Conservation (phyloP, 495 filamentous ascomycete species). For the Saxophila tyrrhenica region DNA sequence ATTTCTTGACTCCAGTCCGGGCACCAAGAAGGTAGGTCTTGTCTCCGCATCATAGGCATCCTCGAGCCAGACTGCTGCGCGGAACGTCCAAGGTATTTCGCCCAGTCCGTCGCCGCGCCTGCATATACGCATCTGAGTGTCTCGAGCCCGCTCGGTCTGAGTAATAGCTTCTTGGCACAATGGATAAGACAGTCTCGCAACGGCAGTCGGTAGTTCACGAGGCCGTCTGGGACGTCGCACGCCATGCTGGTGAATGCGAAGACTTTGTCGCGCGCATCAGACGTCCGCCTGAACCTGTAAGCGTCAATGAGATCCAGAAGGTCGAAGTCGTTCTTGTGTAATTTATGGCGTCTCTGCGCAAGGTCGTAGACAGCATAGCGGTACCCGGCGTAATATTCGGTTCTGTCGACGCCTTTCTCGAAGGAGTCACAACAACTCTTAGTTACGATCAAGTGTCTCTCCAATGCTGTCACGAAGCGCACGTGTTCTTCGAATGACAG, state of each 20-base stretch:
- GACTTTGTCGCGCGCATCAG: background rate
- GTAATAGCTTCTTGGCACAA: background rate
- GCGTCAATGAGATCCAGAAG: background rate
- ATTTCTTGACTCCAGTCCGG: background rate
- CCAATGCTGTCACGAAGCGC: background rate
- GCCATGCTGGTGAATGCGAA: background rate
- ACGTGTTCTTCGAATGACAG: background rate
- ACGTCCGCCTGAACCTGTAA: background rate
- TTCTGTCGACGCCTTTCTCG: background rate
- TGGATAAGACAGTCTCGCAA: background rate
- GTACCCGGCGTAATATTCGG: background rate
- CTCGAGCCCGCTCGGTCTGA: background rate
- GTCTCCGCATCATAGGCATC: background rate
- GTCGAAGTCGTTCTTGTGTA: background rate
- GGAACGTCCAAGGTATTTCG: background rate
- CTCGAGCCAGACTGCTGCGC: background rate
- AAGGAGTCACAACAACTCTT: background rate
- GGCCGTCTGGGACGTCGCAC: background rate
- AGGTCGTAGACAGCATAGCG: background rate
- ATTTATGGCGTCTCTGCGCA: background rate
- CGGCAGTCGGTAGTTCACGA: background rate
- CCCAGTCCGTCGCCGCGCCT: background rate
- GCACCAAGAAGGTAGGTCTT: background rate
- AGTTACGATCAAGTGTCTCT: background rate
- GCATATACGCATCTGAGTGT: background rate